Percentiles rank a stretch among this genome's conserved stretches.
These are phyloP conservation scores for Stephania japonica DNA, from an alignment of 164 flowering plant species.

Conservation along the genomic window DNA sequence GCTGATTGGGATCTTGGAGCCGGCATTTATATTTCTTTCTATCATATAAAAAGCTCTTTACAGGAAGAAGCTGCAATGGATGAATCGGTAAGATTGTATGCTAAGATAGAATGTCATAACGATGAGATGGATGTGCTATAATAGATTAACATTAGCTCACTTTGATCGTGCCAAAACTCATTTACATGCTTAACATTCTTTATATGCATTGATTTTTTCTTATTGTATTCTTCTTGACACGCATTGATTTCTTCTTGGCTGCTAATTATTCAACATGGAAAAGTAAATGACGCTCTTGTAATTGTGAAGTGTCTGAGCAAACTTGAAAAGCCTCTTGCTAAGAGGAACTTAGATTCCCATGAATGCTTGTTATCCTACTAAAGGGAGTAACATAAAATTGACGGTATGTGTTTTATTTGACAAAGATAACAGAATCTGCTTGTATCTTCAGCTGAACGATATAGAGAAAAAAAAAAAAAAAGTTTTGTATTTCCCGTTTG, in stretches of 20 bases:
- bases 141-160: neutral
- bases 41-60: conserved; percentile 53
- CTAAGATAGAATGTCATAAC: neutral
- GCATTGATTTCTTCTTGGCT: neutral
- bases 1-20: conserved; percentile 98
- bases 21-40: conserved; percentile 80
- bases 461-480: no score
- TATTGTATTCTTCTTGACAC: neutral
- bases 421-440: neutral
- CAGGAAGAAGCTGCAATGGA: conserved; percentile 45
- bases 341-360: neutral
- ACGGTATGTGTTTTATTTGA: neutral
- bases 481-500: no score
- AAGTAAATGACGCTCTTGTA: neutral
- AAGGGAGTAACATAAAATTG: neutral
- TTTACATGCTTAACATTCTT: neutral
- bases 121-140: neutral
- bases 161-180: neutral
- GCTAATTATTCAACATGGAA: neutral
- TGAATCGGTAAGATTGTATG: conserved; percentile 47
- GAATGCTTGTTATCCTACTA: neutral
- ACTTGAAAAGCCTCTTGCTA: no score
- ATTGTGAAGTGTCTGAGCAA: neutral
- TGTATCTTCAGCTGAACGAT: neutral
- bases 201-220: neutral